Conservation (phyloP, 2,329 filamentous ascomycete species). For the Neofusicoccum parvum region DNA sequence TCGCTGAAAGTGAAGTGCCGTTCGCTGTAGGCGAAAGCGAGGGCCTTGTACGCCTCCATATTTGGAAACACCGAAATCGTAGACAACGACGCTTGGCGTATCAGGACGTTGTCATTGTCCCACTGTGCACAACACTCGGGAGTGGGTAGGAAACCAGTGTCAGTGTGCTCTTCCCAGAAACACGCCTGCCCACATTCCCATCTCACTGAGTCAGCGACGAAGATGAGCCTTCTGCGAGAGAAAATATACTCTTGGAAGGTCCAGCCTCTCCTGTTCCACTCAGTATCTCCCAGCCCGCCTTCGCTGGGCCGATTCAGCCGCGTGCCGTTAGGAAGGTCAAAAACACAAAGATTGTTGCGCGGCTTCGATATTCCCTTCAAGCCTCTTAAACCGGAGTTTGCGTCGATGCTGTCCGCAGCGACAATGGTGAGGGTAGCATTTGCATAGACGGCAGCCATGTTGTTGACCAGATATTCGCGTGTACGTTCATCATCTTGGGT, state of each 20-base stretch:
- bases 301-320: not conserved
- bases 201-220: not conserved
- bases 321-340: not conserved
- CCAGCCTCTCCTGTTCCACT: not conserved
- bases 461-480: not conserved
- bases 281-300: not conserved
- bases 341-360: not conserved
- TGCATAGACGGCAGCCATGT: not conserved
- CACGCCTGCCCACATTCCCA: not conserved
- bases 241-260: constrained; percentile 14
- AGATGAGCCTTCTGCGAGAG: not conserved
- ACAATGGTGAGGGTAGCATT: not conserved
- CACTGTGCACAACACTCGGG: not conserved
- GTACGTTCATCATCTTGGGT: constrained; percentile 21
- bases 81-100: not conserved
- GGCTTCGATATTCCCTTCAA: not conserved
- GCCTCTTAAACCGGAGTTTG: not conserved
- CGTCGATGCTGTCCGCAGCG: not conserved
- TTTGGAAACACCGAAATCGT: not conserved
- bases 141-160: not conserved
- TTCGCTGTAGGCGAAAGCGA: not conserved
- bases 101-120: not conserved
- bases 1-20: not conserved
- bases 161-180: not conserved
- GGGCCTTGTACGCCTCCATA: not conserved